Conservation (phyloP, 2,329 filamentous ascomycete genomes). For the Diaporthe citriasiana region DNA sequence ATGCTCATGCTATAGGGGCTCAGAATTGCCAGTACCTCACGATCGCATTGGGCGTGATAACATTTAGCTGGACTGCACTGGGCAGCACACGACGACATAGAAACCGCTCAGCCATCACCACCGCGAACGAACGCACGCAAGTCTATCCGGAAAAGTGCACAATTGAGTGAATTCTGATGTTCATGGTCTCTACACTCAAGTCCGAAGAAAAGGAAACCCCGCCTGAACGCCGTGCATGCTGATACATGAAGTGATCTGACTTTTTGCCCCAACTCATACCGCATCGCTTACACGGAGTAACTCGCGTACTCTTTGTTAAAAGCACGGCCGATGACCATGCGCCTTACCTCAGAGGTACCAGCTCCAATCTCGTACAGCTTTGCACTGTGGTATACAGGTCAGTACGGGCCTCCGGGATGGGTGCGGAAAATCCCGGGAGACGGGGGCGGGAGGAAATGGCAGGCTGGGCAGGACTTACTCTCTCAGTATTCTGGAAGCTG, state of each 20-base stretch:
- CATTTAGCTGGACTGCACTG: neutral
- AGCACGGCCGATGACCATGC: conserved; percentile 93
- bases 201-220: neutral
- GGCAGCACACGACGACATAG: neutral
- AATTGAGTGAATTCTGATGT: neutral
- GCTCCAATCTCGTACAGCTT: conserved; percentile 97
- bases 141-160: neutral
- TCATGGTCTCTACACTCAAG: neutral
- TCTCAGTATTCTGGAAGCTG: conserved; percentile 85
- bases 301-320: conserved; percentile 87
- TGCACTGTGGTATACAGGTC: conserved; percentile 61
- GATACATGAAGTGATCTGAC: conserved; percentile 9
- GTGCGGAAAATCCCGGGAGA: neutral
- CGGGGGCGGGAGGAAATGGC: neutral
- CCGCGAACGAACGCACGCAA: no score
- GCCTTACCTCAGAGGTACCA: conserved; percentile 91
- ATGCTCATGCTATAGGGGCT: neutral
- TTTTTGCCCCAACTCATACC: neutral
- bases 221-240: conserved; percentile 31
- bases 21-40: neutral
- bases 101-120: neutral
- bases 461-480: conserved; percentile 62
- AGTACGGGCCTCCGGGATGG: conserved; percentile 43
- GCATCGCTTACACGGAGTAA: conserved; percentile 44
- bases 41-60: neutral